phyloP scores from a whole-genome alignment of 1,284 basidiomycete genomes.

The Grifola frondosa region DNA sequence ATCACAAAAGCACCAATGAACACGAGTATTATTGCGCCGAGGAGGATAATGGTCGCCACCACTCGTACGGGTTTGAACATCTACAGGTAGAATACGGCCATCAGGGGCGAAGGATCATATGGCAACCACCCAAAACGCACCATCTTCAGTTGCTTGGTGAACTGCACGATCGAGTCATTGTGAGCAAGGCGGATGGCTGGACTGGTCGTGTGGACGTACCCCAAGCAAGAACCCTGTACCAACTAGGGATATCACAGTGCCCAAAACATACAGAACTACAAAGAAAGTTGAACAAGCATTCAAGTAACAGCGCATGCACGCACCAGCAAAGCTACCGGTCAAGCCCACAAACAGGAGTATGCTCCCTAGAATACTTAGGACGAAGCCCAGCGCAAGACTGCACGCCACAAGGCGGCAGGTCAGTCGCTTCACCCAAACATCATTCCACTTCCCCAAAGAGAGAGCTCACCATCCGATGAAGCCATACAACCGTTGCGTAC shows the following conservation, averaged over 20 bases:
- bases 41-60: conserved; percentile 78
- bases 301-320: conserved; percentile 29
- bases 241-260: conserved; percentile 79
- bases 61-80: conserved; percentile 94
- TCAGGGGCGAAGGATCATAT: conserved; percentile 8
- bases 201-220: conserved; percentile 42
- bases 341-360: conserved; percentile 77
- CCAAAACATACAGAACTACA: conserved; percentile 79
- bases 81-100: conserved; percentile 35
- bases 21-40: conserved; percentile 74
- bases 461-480: conserved; percentile 70
- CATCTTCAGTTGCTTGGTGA: conserved; percentile 76
- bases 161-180: conserved; percentile 41
- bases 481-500: conserved; percentile 80
- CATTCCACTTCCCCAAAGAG: background rate
- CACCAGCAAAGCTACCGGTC: conserved; percentile 76
- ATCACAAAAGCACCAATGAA: conserved; percentile 83
- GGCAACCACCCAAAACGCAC: conserved; percentile 38
- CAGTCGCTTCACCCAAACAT: background rate
- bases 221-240: conserved; percentile 91
- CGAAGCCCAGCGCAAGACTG: conserved; percentile 72
- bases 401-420: background rate
- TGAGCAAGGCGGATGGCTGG: conserved; percentile 1
- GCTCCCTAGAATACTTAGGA: conserved; percentile 79
- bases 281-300: background rate